A percentile compares a stretch with the other conserved stretches of the same genome.
These are phyloP conservation scores for Metschnikowia gelsemii DNA, from an alignment of 805 yeast genomes.

Conservation along the genomic window DNA sequence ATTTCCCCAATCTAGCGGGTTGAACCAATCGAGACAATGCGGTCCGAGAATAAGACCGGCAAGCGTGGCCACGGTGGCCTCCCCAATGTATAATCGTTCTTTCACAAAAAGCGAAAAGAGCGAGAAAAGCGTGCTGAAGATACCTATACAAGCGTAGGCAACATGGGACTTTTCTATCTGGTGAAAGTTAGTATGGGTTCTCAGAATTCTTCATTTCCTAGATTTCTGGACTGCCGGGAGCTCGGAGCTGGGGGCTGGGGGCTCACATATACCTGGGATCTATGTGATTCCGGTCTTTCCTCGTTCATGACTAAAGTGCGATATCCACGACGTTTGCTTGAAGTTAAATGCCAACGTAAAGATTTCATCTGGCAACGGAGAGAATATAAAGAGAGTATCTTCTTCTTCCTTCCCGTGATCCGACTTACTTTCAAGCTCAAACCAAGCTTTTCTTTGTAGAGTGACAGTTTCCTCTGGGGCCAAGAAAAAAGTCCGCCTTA, in stretches of 20 bases:
- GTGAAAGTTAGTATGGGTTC: slow-evolving; percentile 8
- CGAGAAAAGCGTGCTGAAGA: slow-evolving; percentile 77
- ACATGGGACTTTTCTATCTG: slow-evolving; percentile 67
- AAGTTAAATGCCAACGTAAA: no score
- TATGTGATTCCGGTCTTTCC: no score
- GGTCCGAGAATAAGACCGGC: slow-evolving; percentile 90
- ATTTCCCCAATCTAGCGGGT: slow-evolving; percentile 84
- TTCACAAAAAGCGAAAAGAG: slow-evolving; percentile 78
- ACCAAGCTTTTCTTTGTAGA: no score
- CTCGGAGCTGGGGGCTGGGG: neutral
- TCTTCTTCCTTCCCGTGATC: no score
- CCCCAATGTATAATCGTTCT: slow-evolving; percentile 83
- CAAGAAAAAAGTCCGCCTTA: no score
- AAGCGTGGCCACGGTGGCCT: slow-evolving; percentile 83
- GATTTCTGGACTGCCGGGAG: neutral
- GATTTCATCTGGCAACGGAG: no score
- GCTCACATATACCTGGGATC: no score
- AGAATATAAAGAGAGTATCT: no score
- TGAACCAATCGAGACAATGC: slow-evolving; percentile 77
- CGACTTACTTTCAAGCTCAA: no score
- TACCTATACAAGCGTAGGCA: slow-evolving; percentile 85
- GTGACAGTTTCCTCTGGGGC: no score
- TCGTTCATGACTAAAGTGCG: no score
- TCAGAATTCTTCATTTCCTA: neutral
- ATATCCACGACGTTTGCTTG: no score